phyloP scores from a whole-genome alignment of 805 yeast genomes.

The Cyberlindnera mycetangii region DNA sequence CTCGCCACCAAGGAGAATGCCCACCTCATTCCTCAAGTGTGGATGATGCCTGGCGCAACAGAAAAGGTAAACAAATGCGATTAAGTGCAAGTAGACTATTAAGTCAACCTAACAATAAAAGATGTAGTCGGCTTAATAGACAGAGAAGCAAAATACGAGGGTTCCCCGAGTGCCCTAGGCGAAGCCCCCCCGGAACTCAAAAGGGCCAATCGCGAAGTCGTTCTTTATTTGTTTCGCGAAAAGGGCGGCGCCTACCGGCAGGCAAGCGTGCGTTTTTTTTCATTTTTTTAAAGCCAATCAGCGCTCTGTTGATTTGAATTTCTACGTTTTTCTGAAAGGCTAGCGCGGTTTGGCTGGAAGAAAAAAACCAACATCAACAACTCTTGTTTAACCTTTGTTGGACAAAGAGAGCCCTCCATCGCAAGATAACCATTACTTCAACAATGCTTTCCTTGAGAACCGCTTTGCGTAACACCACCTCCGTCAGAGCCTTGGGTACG shows the following conservation, averaged over 20 bases:
- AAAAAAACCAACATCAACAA: slow-evolving; percentile 14
- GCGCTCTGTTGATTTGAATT: slow-evolving; percentile 26
- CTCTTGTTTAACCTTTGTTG: too few species aligned
- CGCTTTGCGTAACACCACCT: slow-evolving; percentile 27
- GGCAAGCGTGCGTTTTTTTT: slow-evolving; percentile 8
- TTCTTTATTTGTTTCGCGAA: too few species aligned
- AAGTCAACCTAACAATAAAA: too few species aligned
- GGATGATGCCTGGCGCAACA: slow-evolving; percentile 13
- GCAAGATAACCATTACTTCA: slow-evolving; percentile 8
- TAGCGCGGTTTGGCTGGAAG: slow-evolving; percentile 1
- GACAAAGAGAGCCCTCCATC: background rate
- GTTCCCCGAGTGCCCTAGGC: too few species aligned
- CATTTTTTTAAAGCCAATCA: slow-evolving; percentile 27
- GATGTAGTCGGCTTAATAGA: too few species aligned
- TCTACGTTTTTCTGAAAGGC: slow-evolving; percentile 8
- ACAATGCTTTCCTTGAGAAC: slow-evolving; percentile 31
- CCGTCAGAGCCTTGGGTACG: slow-evolving; percentile 29
- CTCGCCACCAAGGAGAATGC: slow-evolving; percentile 27
- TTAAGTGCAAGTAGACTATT: too few species aligned
- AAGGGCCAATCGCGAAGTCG: background rate
- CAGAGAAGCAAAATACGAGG: too few species aligned
- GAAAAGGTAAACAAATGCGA: background rate
- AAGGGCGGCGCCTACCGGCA: background rate
- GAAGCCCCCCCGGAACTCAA: too few species aligned
- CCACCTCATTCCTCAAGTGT: slow-evolving; percentile 11